Percentiles rank a stretch among this genome's conserved stretches.
Evolutionary conservation across 805 yeast species (phyloP).

Genomic region (Yarrowia yakushimensis): DNA sequence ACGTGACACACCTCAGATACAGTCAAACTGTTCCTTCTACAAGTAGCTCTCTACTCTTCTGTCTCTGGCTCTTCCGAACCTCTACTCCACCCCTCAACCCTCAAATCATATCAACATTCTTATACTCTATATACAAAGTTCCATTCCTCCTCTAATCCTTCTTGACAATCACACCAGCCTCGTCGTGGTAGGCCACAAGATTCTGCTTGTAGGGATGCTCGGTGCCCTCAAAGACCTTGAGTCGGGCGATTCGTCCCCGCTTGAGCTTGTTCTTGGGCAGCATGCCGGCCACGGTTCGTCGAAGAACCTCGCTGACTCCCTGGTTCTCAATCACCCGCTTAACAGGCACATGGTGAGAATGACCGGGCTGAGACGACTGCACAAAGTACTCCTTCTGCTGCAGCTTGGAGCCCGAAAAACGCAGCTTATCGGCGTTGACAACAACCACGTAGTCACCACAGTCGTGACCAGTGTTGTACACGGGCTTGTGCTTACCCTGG

Average conservation of each 20-base stretch:
- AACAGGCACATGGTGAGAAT: slow-evolving; percentile 79
- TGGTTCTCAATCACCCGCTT: slow-evolving; percentile 66
- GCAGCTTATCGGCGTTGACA: slow-evolving; percentile 79
- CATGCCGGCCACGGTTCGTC: slow-evolving; percentile 92
- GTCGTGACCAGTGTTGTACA: slow-evolving; percentile 71
- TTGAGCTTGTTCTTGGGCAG: slow-evolving; percentile 87
- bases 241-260: slow-evolving; percentile 71
- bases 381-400: slow-evolving; percentile 80
- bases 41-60: too few species aligned
- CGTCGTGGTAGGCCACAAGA: slow-evolving; percentile 80
- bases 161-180: slow-evolving; percentile 43
- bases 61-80: too few species aligned
- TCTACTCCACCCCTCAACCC: too few species aligned
- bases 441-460: slow-evolving; percentile 97
- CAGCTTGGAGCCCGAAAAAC: slow-evolving; percentile 81
- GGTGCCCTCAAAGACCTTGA: slow-evolving; percentile 83
- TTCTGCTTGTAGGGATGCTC: slow-evolving; percentile 84
- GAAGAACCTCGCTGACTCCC: slow-evolving; percentile 84
- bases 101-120: not conserved
- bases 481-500: slow-evolving; percentile 97
- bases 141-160: not conserved
- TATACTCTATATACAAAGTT: slow-evolving; percentile 18
- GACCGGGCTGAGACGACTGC: slow-evolving; percentile 88
- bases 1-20: too few species aligned
- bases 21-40: too few species aligned